These are phyloP conservation scores for Ephemerocybe angulata DNA, from an alignment of 768 basidiomycete species.

Conservation along the genomic window DNA sequence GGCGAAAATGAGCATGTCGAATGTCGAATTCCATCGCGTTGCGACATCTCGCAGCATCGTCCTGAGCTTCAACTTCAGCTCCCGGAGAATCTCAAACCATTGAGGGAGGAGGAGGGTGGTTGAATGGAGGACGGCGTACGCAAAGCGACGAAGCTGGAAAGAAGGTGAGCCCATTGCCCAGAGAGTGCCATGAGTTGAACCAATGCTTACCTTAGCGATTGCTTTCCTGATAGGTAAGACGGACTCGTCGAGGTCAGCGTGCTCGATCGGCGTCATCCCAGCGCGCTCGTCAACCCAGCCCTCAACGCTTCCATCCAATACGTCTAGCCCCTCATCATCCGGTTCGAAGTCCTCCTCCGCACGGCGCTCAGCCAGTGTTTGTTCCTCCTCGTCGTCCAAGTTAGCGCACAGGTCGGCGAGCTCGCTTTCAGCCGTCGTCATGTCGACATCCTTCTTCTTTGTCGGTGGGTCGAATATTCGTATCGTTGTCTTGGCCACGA, in stretches of 20 bases:
- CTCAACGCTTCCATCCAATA: neutral
- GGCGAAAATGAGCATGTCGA: conserved; percentile 25
- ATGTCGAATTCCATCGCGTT: conserved; percentile 37
- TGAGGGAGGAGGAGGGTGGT: conserved; percentile 17
- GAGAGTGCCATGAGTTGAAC: neutral
- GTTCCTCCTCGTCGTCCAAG: conserved; percentile 7
- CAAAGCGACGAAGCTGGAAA: conserved; percentile 19
- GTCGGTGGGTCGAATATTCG: conserved; percentile 28
- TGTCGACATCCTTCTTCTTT: neutral
- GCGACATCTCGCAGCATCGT: conserved; percentile 27
- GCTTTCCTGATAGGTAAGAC: neutral
- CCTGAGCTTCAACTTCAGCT: neutral
- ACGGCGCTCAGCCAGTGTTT: conserved; percentile 8
- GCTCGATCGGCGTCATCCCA: neutral
- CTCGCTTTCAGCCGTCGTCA: neutral
- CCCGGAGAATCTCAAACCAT: conserved; percentile 15
- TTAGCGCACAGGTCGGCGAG: conserved; percentile 9
- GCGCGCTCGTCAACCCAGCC: neutral
- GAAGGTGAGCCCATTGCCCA: neutral
- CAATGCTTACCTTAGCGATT: neutral
- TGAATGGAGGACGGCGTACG: conserved; percentile 23
- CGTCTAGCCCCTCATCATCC: neutral
- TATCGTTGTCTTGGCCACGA: conserved; percentile 31
- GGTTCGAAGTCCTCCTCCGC: neutral
- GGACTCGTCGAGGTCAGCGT: neutral